Evolutionary conservation across 202 grass and related monocot genomes (phyloP).

Genomic region (Musa balbisiana): DNA sequence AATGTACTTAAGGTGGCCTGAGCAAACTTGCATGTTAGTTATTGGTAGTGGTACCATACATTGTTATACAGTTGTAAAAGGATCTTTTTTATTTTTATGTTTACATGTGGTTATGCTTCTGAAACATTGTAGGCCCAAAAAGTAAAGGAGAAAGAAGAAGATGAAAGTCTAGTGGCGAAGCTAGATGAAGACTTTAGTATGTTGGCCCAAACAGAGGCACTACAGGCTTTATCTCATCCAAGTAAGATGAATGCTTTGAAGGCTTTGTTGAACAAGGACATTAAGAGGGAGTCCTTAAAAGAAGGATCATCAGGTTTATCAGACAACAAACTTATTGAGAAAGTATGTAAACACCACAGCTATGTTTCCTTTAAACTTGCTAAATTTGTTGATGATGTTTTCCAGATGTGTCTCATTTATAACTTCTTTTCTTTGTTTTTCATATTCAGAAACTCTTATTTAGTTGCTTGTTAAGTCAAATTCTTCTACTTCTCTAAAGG

Average conservation of each 20-base stretch:
- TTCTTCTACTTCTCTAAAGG: neutral
- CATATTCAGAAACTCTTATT: neutral
- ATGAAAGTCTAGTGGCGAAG: conserved; percentile 72
- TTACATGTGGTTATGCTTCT: neutral
- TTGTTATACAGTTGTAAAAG: neutral
- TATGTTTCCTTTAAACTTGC: neutral
- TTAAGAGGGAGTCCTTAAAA: conserved; percentile 23
- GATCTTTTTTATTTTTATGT: neutral
- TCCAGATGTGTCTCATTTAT: neutral
- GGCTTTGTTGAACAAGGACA: conserved; percentile 41
- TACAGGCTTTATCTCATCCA: conserved; percentile 44
- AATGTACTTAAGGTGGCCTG: neutral
- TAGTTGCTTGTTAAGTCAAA: neutral
- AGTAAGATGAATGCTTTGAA: conserved; percentile 40
- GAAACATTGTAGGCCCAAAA: conserved; percentile 58
- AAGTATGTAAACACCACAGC: conserved; percentile 31
- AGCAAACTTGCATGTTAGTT: neutral
- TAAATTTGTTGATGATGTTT: neutral
- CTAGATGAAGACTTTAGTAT: conserved; percentile 66
- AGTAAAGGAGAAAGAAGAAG: conserved; percentile 71
- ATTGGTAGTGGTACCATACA: neutral
- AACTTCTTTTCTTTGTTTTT: neutral
- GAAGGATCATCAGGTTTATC: conserved; percentile 33
- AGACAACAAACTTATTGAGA: conserved; percentile 38
- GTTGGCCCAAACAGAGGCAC: conserved; percentile 57